Base-by-base conservation (phyloP, 495 filamentous ascomycete genomes). In the Chaetomium cochliodes region DNA sequence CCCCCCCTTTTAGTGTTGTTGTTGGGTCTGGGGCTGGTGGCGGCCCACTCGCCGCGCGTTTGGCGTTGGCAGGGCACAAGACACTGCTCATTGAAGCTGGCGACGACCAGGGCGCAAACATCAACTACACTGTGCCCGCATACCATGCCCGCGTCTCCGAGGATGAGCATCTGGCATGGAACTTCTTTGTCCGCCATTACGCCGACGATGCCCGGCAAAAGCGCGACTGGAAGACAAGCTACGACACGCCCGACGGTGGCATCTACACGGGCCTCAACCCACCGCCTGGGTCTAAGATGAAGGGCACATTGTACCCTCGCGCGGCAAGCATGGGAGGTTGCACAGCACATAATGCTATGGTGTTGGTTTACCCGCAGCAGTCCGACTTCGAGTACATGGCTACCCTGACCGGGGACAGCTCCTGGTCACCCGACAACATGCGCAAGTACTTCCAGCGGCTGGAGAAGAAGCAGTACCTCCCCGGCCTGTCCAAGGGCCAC, bases 1-100 rank as follows among this genome's bases (percentile, higher is more conserved):
- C n/a, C n/a, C n/a, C n/a, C n/a, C n/a, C n/a, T n/a, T n/a, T n/a
- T n/a, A n/a, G n/a, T 69, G 77, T 88, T 41, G 77, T 89, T 11
- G 81, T 89, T 3, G 87, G 87, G n/a, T 84, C 81, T 44, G 87
- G 87, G 16, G 80, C 87, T 6, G 86, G 87, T 15, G 86, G 86
- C 16, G 83, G 84, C 16, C 85, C 85, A 1, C 71, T 89, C 8
- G 86, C 86, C 8, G 82, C 84, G 20, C 79, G 82, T 13, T 79
- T 89, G 3, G 86, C 86, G 9, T 74, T 84, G n/a, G 82, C 84
- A 20, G 85, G 85, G 3, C 79, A 84, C 72, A 84, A 77, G 58
- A 81, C 81, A 0, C 80, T 88, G 2, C 73, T 89, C 4, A 76
- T 89, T 47, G 86, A 89, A 58, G 82, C 86, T 16, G 86, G 86